phyloP scores from a whole-genome alignment of 768 basidiomycete species.

The Roridomyces roridus region DNA sequence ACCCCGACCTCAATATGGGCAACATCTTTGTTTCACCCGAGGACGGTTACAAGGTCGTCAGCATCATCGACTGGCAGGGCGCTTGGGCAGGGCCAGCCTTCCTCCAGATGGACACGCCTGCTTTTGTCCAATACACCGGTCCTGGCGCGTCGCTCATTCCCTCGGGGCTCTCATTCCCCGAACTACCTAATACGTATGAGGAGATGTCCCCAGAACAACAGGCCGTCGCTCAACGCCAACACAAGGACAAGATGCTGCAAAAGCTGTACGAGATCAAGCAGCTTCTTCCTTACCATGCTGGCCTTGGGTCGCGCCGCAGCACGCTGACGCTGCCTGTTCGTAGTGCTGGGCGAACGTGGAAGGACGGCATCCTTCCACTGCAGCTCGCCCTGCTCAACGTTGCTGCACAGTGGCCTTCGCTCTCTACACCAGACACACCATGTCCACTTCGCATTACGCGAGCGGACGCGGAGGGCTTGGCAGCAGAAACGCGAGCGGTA shows the following conservation, averaged over 20 bases:
- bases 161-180: not conserved
- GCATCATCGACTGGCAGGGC: constrained; percentile 39
- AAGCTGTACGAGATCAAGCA: not conserved
- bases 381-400: not conserved
- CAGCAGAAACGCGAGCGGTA: not conserved
- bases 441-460: not conserved
- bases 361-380: not conserved
- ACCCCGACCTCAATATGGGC: constrained; percentile 32
- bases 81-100: not conserved
- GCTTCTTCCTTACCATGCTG: not conserved
- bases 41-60: constrained; percentile 26
- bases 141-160: not conserved
- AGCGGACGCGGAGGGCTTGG: not conserved
- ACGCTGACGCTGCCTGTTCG: not conserved
- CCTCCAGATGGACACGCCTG: not conserved
- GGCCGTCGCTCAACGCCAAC: not conserved
- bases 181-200: not conserved
- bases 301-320: not conserved
- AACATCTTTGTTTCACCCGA: constrained; percentile 33
- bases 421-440: not conserved
- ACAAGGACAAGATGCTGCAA: not conserved
- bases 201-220: not conserved
- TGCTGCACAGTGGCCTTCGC: not conserved
- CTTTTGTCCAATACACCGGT: not conserved
- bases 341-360: not conserved